phyloP scores from a whole-genome alignment of 441 rosid genomes.

The Bruguiera hainesii region DNA sequence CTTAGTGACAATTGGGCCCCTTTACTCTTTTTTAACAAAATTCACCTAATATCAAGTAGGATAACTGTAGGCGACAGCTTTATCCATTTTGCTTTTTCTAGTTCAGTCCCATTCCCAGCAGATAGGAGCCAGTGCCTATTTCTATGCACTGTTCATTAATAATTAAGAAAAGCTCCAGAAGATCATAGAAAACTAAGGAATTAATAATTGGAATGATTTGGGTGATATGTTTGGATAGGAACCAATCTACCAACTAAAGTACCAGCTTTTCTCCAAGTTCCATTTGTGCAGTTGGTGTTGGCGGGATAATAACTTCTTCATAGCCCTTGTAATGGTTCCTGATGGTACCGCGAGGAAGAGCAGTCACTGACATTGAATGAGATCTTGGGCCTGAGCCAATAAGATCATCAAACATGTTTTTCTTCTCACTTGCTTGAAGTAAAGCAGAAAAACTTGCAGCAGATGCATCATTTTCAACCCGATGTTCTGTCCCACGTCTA shows the following conservation, averaged over 20 bases:
- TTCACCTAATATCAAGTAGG: too few species aligned
- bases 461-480: conserved; percentile 58
- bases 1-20: too few species aligned
- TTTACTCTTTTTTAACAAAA: too few species aligned
- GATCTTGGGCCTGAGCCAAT: conserved; percentile 64
- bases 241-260: conserved; percentile 18
- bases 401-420: conserved; percentile 59
- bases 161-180: background rate
- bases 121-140: too few species aligned
- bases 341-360: conserved; percentile 91
- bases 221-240: conserved; percentile 7
- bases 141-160: too few species aligned
- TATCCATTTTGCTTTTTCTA: too few species aligned
- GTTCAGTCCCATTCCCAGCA: too few species aligned
- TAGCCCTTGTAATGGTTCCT: conserved; percentile 87
- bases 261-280: conserved; percentile 97
- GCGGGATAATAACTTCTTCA: conserved; percentile 91
- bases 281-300: conserved; percentile 86
- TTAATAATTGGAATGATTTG: conserved; percentile 4
- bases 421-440: conserved; percentile 87
- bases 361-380: conserved; percentile 49
- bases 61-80: too few species aligned
- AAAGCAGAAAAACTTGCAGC: conserved; percentile 78
- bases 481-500: conserved; percentile 70
- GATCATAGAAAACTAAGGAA: background rate